These are phyloP conservation scores for Lactarius hengduanensis DNA, from an alignment of 768 basidiomycete species.

Conservation along the genomic window DNA sequence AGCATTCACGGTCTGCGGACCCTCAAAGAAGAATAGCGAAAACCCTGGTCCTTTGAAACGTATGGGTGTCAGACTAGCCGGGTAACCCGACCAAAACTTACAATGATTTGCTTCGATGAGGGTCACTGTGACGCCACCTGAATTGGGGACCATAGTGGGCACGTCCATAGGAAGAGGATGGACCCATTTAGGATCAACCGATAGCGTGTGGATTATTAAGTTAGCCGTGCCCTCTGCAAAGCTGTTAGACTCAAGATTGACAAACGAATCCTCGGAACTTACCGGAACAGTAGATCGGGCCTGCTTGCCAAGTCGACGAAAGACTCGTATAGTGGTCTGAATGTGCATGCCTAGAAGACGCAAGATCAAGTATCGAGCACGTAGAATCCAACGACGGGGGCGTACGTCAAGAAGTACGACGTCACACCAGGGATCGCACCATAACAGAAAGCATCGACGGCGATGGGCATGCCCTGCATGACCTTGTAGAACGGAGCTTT, in stretches of 20 bases:
- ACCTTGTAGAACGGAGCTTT: slow-evolving; percentile 96
- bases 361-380: neutral
- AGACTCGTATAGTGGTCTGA: slow-evolving; percentile 96
- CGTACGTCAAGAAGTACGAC: slow-evolving; percentile 89
- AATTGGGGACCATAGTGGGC: slow-evolving; percentile 72
- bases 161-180: slow-evolving; percentile 80
- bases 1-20: slow-evolving; percentile 82
- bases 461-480: slow-evolving; percentile 94
- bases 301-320: slow-evolving; percentile 81
- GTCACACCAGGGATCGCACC: slow-evolving; percentile 86
- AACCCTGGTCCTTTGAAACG: slow-evolving; percentile 68
- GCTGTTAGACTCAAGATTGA: neutral
- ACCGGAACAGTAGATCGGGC: slow-evolving; percentile 94
- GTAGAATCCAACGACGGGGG: neutral
- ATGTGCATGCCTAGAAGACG: slow-evolving; percentile 79
- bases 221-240: slow-evolving; percentile 75
- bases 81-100: slow-evolving; percentile 30
- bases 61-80: neutral
- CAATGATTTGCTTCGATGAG: slow-evolving; percentile 99
- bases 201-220: slow-evolving; percentile 86
- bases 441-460: slow-evolving; percentile 96
- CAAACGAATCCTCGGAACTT: slow-evolving; percentile 14
- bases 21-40: slow-evolving; percentile 91
- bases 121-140: slow-evolving; percentile 84
- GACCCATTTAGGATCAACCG: slow-evolving; percentile 87